phyloP scores from a whole-genome alignment of 192 early-diverging fungal genomes.

The Tieghemiomyces parasiticus region DNA sequence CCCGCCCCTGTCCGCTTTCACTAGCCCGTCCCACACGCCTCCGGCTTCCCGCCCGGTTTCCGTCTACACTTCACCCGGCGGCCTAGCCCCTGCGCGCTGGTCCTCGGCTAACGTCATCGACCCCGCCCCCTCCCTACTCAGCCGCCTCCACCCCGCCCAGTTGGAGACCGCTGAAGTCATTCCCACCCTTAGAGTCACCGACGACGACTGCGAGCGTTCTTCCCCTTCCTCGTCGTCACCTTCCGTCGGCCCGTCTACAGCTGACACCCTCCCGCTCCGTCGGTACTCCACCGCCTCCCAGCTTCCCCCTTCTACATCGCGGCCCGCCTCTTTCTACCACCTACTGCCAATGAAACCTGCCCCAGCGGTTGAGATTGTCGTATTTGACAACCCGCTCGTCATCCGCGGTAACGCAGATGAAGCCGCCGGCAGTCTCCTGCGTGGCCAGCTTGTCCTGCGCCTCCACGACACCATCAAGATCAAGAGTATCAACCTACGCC shows the following conservation, averaged over 20 bases:
- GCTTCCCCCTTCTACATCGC: not conserved
- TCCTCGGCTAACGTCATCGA: too few relatives aligned
- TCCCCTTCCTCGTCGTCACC: not conserved
- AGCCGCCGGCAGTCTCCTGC: slow-evolving; percentile 30
- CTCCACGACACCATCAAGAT: slow-evolving; percentile 29
- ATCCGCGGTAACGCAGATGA: slow-evolving; percentile 21
- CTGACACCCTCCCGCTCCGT: not conserved
- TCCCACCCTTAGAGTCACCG: not conserved
- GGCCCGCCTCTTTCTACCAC: not conserved
- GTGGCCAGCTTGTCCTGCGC: slow-evolving; percentile 31
- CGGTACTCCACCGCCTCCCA: not conserved
- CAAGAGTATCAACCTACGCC: slow-evolving; percentile 27
- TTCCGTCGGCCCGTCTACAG: not conserved
- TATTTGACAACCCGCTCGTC: slow-evolving; percentile 2
- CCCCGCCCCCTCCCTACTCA: too few relatives aligned
- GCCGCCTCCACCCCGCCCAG: too few relatives aligned
- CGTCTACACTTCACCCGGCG: not conserved
- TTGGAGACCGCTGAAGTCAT: not conserved
- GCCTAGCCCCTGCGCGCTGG: too few relatives aligned
- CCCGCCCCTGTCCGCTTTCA: not conserved
- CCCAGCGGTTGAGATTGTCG: not conserved
- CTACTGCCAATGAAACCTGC: not conserved
- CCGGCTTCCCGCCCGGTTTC: not conserved
- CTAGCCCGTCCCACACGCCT: not conserved
- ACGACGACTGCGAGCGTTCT: not conserved